These are phyloP conservation scores for Sarcocystis neurona DNA, from an alignment of 169 alveolate species.

Conservation along the genomic window DNA sequence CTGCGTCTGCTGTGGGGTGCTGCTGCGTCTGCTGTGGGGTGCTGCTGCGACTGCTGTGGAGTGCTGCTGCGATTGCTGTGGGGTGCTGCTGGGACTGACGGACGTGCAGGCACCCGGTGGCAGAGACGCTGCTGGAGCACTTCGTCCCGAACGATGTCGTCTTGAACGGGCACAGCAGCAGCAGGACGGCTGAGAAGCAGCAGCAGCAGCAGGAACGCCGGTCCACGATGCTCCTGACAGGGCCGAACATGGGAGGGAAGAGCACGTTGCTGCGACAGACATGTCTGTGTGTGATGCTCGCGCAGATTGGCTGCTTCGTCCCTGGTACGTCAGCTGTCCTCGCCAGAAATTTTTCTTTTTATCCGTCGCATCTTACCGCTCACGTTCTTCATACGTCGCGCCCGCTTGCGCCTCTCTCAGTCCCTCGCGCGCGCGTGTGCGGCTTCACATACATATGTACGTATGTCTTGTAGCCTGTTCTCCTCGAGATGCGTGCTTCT, in stretches of 20 bases:
- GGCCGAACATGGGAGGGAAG: conserved; percentile 99
- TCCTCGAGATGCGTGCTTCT: too few relatives aligned
- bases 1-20: too few relatives aligned
- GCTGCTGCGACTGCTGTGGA: too few relatives aligned
- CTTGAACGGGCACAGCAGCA: conserved; percentile 3
- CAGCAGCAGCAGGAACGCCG: neutral
- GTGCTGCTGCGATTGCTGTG: too few relatives aligned
- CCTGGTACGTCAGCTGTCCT: conserved; percentile 82
- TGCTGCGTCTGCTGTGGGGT: too few relatives aligned
- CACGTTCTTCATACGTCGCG: neutral
- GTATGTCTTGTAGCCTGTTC: too few relatives aligned
- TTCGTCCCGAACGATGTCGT: conserved; percentile 33
- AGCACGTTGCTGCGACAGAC: conserved; percentile 96
- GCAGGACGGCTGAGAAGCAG: conserved; percentile 1
- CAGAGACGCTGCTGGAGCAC: conserved; percentile 39
- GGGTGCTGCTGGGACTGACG: too few relatives aligned
- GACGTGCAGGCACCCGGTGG: conserved; percentile 62
- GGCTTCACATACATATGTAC: too few relatives aligned
- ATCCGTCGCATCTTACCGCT: neutral
- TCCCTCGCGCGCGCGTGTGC: too few relatives aligned
- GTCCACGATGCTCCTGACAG: conserved; percentile 91
- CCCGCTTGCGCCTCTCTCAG: too few relatives aligned
- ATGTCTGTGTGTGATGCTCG: conserved; percentile 94
- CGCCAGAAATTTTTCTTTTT: neutral
- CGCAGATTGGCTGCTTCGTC: conserved; percentile 98